A percentile compares a stretch with the other conserved stretches of the same genome.
Conservation (phyloP, 1,284 basidiomycete genomes). For the Coniferiporia sulphurascens region DNA sequence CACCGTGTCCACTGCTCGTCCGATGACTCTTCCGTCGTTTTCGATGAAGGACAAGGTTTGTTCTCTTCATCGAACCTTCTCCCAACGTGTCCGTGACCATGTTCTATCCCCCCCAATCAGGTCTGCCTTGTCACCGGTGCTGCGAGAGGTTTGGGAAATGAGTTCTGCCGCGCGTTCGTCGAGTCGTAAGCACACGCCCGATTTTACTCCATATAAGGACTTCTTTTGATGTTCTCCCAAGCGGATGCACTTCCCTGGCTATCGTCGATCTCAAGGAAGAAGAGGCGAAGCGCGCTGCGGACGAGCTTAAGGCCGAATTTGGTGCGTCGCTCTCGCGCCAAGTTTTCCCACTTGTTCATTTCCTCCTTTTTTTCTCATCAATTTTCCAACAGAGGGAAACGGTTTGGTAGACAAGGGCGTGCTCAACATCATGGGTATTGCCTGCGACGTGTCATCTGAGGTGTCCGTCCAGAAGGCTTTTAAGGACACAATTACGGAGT, state of each 20-base stretch:
- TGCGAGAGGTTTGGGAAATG: slow-evolving; percentile 83
- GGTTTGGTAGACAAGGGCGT: slow-evolving; percentile 44
- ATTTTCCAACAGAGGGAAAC: slow-evolving; percentile 31
- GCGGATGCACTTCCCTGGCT: slow-evolving; percentile 78
- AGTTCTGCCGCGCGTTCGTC: slow-evolving; percentile 86
- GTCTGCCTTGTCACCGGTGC: slow-evolving; percentile 92
- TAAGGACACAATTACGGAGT: slow-evolving; percentile 58
- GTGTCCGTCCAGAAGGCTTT: slow-evolving; percentile 71
- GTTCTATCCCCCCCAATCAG: slow-evolving; percentile 28
- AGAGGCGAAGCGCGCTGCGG: slow-evolving; percentile 69
- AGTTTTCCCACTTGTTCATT: background rate
- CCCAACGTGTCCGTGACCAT: slow-evolving; percentile 25
- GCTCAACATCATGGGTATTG: slow-evolving; percentile 72
- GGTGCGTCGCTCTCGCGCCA: slow-evolving; percentile 30
- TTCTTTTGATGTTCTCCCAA: slow-evolving; percentile 30
- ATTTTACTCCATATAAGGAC: slow-evolving; percentile 44
- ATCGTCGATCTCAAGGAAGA: slow-evolving; percentile 80
- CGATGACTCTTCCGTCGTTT: slow-evolving; percentile 43
- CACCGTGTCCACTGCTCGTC: slow-evolving; percentile 21
- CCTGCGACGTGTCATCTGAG: slow-evolving; percentile 88
- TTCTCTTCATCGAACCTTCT: slow-evolving; percentile 37
- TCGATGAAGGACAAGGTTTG: slow-evolving; percentile 30
- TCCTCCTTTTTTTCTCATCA: background rate
- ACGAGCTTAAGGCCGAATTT: slow-evolving; percentile 61
- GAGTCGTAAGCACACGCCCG: slow-evolving; percentile 54